A percentile compares a stretch with the other conserved stretches of the same genome.
Evolutionary conservation across 106 monocot species (phyloP).

Genomic region (Acorus gramineus): DNA sequence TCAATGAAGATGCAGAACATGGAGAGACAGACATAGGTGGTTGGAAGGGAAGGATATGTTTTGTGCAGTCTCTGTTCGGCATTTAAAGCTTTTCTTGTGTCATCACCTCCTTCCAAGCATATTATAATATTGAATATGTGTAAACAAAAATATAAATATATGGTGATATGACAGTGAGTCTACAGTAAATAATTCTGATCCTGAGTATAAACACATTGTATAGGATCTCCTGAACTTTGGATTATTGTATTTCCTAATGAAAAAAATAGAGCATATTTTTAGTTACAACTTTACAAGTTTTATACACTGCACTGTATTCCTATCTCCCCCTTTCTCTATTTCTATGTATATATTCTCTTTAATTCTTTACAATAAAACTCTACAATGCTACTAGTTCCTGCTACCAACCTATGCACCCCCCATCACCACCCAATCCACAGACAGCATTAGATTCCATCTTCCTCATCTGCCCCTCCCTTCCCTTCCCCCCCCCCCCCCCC

Average conservation of each 20-base stretch:
- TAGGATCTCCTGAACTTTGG: too few relatives aligned
- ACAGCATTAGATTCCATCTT: conserved; percentile 36
- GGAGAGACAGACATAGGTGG: conserved; percentile 69
- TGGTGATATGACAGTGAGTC: too few relatives aligned
- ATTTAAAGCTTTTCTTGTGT: conserved; percentile 75
- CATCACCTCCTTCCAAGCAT: conserved; percentile 8
- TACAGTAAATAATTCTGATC: too few relatives aligned
- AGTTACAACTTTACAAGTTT: too few relatives aligned
- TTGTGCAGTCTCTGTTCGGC: conserved; percentile 86
- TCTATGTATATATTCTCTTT: too few relatives aligned
- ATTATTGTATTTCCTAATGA: too few relatives aligned
- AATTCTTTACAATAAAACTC: neutral
- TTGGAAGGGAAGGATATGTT: conserved; percentile 38
- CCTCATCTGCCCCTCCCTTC: conserved; percentile 2
- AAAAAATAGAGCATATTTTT: too few relatives aligned
- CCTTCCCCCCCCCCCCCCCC: conserved; percentile 2
- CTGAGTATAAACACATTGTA: too few relatives aligned
- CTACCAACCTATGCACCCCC: conserved; percentile 1
- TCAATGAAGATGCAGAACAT: conserved; percentile 67
- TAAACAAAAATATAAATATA: too few relatives aligned
- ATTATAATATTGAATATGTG: too few relatives aligned
- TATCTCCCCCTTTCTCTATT: neutral
- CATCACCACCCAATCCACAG: conserved; percentile 23
- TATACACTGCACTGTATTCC: conserved; percentile 1
- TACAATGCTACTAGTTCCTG: neutral